Base-by-base conservation (phyloP, 2,329 filamentous ascomycete genomes). In the Alternaria postmessia region DNA sequence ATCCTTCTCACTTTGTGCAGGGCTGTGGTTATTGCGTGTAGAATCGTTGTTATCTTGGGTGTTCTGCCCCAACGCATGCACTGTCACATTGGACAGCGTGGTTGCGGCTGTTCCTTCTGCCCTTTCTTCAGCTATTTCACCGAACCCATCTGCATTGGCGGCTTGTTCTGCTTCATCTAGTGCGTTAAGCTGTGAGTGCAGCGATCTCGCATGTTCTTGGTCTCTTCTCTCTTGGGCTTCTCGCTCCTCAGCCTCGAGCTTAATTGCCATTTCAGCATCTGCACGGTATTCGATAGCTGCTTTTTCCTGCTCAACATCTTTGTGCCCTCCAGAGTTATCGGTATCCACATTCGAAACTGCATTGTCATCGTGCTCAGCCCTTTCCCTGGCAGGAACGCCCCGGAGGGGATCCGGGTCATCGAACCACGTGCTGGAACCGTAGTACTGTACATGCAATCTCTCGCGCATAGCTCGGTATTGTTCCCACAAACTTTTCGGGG, bases 351-450 rank as follows among this genome's bases (percentile, higher is more conserved):
- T 36, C 32, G 32, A 36, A 1, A 14, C 32, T 16, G 14, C 0
- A 8, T 38, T n/a, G 3, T 38, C 22, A n/a, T 28, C 38, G 11
- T 43, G 20, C 3, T 26, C 32, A 38, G 46, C 14, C 30, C 47
- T 32, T 30, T 60, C 57, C 30, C 41, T 47, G 5, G 14, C 47
- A 12, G 57, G 57, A 18, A 60, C 20, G n/a, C 57, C 57, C 5
- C 53, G 53, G 14, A 47, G 22, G 5, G 53, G 57, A 22, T 57
- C 47, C 18, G 34, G 34, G 34, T 34, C 30, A 3, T 43, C 41
- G 9, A 42, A 14, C 28, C 32, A 26, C 43, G 34, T 20, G 28
- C 46, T 54, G 28, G 55, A 18, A 20, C 57, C 57, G 22, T 60
- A 60, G 34, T 60, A 41, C 22, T 57, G 46, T 16, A 47, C 9